Base-by-base conservation (phyloP, 805 yeast genomes). In the Tetrapisispora fleetii region DNA sequence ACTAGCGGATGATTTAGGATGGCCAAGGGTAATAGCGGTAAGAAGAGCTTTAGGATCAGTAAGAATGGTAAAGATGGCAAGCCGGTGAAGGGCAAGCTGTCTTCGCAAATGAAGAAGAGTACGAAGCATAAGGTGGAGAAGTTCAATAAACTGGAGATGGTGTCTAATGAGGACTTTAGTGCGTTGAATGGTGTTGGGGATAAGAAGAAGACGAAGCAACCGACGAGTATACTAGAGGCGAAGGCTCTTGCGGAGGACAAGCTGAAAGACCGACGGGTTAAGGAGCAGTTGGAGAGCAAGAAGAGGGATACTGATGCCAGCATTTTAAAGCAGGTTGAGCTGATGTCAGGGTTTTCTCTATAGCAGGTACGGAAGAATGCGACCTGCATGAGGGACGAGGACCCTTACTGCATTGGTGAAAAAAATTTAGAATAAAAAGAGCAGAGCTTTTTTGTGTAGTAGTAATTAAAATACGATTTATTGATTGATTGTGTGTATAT, bases 281-380 rank as follows among this genome's bases (percentile, higher is more conserved):
- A 56, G 28, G 56, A 54, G 14, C 49, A 50, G 33, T 52, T 57
- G 3, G 51, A 54, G 33, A 46, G 50, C 8, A 53, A 55, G 40
- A 57, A 60, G 33, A 54, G 58, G 39, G 62, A 58, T 17, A 62
- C 65, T 1, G 60, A 65, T 9, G 55, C 59, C 21, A 60, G 54
- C 40, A 46, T 68, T 30, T 35, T 56, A 40, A 55, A 58, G 37
- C 72, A 68, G 43, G 59, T 67, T 17, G 68, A 66, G 37, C 46
- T 58, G 52, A 65, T 67, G 22, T 57, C 65, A 1, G 68, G 67
- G 1, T 64, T 67, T 47, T 55, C 64, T 16, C 48, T 65, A 21
- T 64, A 50, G 50, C n/a, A 32, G 35, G 35, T 32, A 6, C 35
- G 8, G 4, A 24, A 24, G 8, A 4, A 8, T 8, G 8, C 8